These are phyloP conservation scores for Aegilops bicornis DNA, from an alignment of 176 grass and related monocot species.

Conservation along the genomic window DNA sequence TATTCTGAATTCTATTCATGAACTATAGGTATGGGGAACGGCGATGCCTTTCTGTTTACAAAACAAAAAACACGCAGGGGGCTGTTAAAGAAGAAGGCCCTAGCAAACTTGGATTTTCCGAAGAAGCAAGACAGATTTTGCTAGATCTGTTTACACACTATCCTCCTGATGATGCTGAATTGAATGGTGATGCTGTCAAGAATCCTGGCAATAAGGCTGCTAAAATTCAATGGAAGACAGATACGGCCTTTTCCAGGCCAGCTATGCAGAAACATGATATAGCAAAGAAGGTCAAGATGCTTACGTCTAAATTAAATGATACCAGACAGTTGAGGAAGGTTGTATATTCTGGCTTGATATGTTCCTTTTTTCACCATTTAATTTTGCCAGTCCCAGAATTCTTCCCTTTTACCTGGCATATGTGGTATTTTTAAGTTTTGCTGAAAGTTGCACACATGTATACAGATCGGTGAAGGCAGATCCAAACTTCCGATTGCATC, in stretches of 20 bases:
- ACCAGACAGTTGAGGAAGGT: slow-evolving; percentile 78
- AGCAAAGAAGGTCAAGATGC: slow-evolving; percentile 61
- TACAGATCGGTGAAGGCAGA: slow-evolving; percentile 72
- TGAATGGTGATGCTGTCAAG: slow-evolving; percentile 46
- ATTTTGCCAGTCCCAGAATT: not conserved
- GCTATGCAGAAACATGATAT: slow-evolving; percentile 59
- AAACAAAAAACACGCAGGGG: slow-evolving; percentile 42
- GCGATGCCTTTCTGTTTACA: slow-evolving; percentile 74
- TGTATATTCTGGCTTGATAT: slow-evolving; percentile 35
- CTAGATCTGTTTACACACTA: slow-evolving; percentile 73
- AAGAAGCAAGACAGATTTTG: slow-evolving; percentile 69
- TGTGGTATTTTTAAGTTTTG: slow-evolving; percentile 17
- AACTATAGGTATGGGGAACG: slow-evolving; percentile 37
- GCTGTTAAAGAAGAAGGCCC: slow-evolving; percentile 36
- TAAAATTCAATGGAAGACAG: slow-evolving; percentile 51
- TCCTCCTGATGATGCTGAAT: slow-evolving; percentile 74
- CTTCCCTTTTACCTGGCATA: slow-evolving; percentile 6
- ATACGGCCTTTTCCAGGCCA: slow-evolving; percentile 70
- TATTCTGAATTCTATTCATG: slow-evolving; percentile 30
- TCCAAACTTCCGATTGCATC: slow-evolving; percentile 94
- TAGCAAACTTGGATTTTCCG: slow-evolving; percentile 62
- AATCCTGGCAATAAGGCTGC: slow-evolving; percentile 41
- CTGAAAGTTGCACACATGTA: slow-evolving; percentile 38
- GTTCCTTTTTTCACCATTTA: slow-evolving; percentile 14
- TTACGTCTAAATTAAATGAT: slow-evolving; percentile 60